phyloP scores from a whole-genome alignment of 805 yeast genomes.

The Candida ponderosae region DNA sequence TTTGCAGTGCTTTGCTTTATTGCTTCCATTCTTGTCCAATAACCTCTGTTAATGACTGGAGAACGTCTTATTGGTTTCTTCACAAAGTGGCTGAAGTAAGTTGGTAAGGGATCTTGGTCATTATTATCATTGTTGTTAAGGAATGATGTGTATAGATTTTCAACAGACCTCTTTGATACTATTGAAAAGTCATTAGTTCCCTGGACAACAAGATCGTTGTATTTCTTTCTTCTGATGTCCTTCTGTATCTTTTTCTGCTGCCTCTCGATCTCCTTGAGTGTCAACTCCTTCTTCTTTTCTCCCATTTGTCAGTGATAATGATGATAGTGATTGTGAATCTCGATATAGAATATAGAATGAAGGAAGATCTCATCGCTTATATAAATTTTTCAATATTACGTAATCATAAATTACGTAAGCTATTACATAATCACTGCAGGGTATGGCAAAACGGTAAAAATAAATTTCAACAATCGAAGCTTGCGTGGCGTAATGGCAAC shows the following conservation, averaged over 20 bases:
- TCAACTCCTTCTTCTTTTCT: conserved; percentile 1
- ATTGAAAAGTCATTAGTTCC: conserved; percentile 81
- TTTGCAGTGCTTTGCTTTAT: conserved; percentile 44
- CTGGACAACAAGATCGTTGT: conserved; percentile 65
- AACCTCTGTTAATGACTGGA: conserved; percentile 77
- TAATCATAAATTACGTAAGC: too few species aligned
- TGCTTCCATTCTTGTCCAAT: conserved; percentile 74
- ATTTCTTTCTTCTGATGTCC: conserved; percentile 36
- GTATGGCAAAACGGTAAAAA: too few species aligned
- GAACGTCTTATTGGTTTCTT: conserved; percentile 59
- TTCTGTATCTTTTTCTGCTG: conserved; percentile 26
- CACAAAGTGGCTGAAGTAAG: conserved; percentile 63
- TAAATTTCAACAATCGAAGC: too few species aligned
- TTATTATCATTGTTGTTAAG: conserved; percentile 13
- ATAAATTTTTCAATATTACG: too few species aligned
- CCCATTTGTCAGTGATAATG: too few species aligned
- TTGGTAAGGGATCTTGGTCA: conserved; percentile 15
- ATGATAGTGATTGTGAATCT: too few species aligned
- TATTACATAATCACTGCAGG: too few species aligned
- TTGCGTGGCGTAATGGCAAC: conserved; percentile 51
- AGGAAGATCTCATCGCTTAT: too few species aligned
- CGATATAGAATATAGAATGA: too few species aligned
- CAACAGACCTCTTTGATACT: conserved; percentile 77
- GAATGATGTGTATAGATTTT: conserved; percentile 40
- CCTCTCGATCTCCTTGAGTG: conserved; percentile 8